phyloP scores from a whole-genome alignment of 169 alveolate genomes.

The Cryptosporidium viatorum region DNA sequence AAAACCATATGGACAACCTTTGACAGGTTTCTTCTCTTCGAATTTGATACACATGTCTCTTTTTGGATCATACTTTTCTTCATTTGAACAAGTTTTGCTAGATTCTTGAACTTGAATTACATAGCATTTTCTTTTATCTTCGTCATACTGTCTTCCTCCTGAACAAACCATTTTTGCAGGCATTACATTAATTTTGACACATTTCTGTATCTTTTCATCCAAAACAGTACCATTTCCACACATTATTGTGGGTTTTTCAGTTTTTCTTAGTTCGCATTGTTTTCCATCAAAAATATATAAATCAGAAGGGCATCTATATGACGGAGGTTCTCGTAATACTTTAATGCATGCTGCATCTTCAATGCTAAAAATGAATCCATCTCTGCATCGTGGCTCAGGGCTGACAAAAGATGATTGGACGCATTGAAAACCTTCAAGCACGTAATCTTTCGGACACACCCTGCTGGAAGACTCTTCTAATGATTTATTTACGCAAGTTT shows the following conservation, averaged over 20 bases:
- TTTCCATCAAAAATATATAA: slow-evolving; percentile 62
- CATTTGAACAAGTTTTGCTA: slow-evolving; percentile 36
- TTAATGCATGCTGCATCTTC: slow-evolving; percentile 70
- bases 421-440: slow-evolving; percentile 66
- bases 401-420: slow-evolving; percentile 64
- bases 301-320: slow-evolving; percentile 71
- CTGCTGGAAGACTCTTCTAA: slow-evolving; percentile 41
- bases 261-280: slow-evolving; percentile 44
- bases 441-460: slow-evolving; percentile 60
- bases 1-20: slow-evolving; percentile 72
- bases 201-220: slow-evolving; percentile 47
- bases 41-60: slow-evolving; percentile 41
- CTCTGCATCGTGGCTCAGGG: slow-evolving; percentile 73
- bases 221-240: slow-evolving; percentile 37
- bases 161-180: slow-evolving; percentile 67
- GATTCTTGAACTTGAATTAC: slow-evolving; percentile 50
- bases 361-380: slow-evolving; percentile 49
- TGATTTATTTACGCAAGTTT: slow-evolving; percentile 21
- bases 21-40: slow-evolving; percentile 29
- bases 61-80: slow-evolving; percentile 14
- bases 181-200: slow-evolving; percentile 17
- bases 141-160: slow-evolving; percentile 58
- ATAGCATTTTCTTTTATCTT: slow-evolving; percentile 49
- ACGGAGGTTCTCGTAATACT: slow-evolving; percentile 67
- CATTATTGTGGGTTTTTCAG: slow-evolving; percentile 32